Percentiles rank a stretch among this genome's conserved stretches.
These are phyloP conservation scores for Boletus tomentosulus DNA, from an alignment of 768 basidiomycete genomes.

Conservation along the genomic window DNA sequence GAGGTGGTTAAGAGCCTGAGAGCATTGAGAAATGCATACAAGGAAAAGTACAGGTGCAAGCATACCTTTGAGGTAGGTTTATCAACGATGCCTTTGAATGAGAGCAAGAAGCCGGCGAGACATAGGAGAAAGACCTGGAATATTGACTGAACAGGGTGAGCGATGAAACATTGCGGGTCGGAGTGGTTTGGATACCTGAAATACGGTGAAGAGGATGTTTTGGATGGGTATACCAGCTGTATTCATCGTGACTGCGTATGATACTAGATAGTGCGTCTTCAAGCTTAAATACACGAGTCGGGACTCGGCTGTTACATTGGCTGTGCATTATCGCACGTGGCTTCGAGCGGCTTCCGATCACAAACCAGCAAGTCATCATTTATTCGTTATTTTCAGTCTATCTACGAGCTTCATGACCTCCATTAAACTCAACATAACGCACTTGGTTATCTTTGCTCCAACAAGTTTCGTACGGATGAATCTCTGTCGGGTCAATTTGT, in stretches of 20 bases:
- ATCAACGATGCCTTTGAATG: conserved; percentile 76
- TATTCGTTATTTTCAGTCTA: neutral
- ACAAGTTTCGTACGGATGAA: neutral
- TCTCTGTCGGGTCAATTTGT: neutral
- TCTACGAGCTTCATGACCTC: neutral
- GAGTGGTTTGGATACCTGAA: conserved; percentile 19
- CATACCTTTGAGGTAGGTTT: conserved; percentile 84
- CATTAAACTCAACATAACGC: neutral
- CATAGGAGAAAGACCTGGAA: conserved; percentile 85
- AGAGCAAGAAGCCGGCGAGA: conserved; percentile 78
- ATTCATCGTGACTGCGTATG: neutral
- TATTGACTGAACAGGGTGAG: conserved; percentile 57
- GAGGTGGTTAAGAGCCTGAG: conserved; percentile 69
- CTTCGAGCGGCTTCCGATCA: neutral
- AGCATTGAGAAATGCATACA: neutral
- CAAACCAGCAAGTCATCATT: neutral
- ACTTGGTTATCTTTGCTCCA: neutral
- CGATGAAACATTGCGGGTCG: neutral
- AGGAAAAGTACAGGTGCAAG: neutral
- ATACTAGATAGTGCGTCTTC: no score
- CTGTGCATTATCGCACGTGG: neutral
- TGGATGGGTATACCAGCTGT: conserved; percentile 3
- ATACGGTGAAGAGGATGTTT: conserved; percentile 25
- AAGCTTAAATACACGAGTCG: neutral
- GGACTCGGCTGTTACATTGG: neutral